phyloP scores from a whole-genome alignment of 768 basidiomycete genomes.

The Serendipita indica region DNA sequence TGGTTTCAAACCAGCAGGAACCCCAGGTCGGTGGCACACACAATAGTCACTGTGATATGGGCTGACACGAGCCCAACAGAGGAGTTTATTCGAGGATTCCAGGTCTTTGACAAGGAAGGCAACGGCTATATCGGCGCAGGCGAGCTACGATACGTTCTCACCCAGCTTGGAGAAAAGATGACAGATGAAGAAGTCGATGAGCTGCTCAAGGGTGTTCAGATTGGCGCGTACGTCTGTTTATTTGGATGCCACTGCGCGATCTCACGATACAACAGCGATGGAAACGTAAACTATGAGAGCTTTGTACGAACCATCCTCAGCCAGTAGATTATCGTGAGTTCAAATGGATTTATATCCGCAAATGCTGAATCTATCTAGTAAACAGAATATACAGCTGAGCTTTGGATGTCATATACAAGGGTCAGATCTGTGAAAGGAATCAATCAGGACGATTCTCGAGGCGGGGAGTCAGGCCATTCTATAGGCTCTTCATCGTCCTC shows the following conservation, averaged over 20 bases:
- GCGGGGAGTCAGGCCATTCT: constrained; percentile 27
- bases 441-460: not conserved
- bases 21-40: constrained; percentile 50
- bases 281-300: constrained; percentile 93
- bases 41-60: not conserved
- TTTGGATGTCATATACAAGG: not conserved
- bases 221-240: constrained; percentile 51
- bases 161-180: constrained; percentile 98
- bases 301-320: constrained; percentile 90
- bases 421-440: not conserved
- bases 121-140: constrained; percentile 86
- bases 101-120: constrained; percentile 94
- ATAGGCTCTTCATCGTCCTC: constrained; percentile 22
- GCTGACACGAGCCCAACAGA: constrained; percentile 34
- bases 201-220: constrained; percentile 87
- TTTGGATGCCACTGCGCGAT: constrained; percentile 11
- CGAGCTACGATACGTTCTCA: constrained; percentile 83
- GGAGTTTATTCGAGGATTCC: constrained; percentile 98
- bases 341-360: not conserved
- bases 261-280: constrained; percentile 44
- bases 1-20: constrained; percentile 94
- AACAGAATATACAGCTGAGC: not conserved
- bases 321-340: constrained; percentile 33
- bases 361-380: not conserved
- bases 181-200: constrained; percentile 95